phyloP scores from a whole-genome alignment of 2,329 filamentous ascomycete genomes.

The Pyrenophora tritici-repentis region DNA sequence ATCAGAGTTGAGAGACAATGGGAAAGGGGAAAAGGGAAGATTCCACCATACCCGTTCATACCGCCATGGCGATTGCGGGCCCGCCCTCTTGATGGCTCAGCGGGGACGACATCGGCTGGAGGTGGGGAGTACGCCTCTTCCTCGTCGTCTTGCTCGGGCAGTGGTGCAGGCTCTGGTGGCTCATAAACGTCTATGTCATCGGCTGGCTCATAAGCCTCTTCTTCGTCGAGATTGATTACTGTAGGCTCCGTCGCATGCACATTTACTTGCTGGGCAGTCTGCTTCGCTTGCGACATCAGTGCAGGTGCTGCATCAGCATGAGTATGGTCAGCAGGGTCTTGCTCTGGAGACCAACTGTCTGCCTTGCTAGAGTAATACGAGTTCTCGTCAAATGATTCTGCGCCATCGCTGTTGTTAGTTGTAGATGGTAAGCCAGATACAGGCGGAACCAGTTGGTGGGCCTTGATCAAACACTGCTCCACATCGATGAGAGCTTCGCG shows the following conservation, averaged over 20 bases:
- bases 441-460: conserved; percentile 74
- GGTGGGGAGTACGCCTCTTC: conserved; percentile 54
- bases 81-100: conserved; percentile 33
- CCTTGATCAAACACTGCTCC: conserved; percentile 55
- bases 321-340: conserved; percentile 36
- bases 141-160: conserved; percentile 40
- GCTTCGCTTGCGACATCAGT: conserved; percentile 36
- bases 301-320: conserved; percentile 36
- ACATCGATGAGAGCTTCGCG: conserved; percentile 49
- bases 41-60: conserved; percentile 39
- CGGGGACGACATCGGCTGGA: conserved; percentile 47
- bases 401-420: conserved; percentile 67
- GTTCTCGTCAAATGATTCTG: conserved; percentile 88
- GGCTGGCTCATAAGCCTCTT: conserved; percentile 46
- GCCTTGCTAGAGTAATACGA: conserved; percentile 94
- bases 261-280: conserved; percentile 25
- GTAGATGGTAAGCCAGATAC: conserved; percentile 61
- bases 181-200: conserved; percentile 49
- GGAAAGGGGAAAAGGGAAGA: conserved; percentile 22
- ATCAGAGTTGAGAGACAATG: conserved; percentile 14
- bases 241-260: conserved; percentile 24
- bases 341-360: conserved; percentile 72
- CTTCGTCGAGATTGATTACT: conserved; percentile 46
- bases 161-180: conserved; percentile 31
- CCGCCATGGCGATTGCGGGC: conserved; percentile 31